Base-by-base conservation (phyloP, 2,329 filamentous ascomycete species). In the Xylaria sp. region DNA sequence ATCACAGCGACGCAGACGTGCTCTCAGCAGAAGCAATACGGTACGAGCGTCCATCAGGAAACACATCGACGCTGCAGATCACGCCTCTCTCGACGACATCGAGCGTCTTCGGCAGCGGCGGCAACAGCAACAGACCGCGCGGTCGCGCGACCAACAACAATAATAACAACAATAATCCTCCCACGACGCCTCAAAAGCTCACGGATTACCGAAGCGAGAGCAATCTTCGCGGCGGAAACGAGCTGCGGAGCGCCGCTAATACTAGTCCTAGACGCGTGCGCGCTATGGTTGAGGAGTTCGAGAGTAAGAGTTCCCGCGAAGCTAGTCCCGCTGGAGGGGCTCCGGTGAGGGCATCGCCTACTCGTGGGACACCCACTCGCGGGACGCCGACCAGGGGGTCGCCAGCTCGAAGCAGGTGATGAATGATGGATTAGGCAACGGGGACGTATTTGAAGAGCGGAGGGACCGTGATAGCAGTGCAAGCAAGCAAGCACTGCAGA, bases 271-370 rank as follows among this genome's bases (percentile, higher is more conserved):
- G 83, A 16, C 77, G 82, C 42, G 87, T 89, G 32, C 75, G 87
- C 55, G 81, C 83, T 54, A 87, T 89, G 85, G 86, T 89, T 47
- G 82, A 88, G 73, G 83, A 79, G 67, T 82, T 89, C 68, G 87
- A 89, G 81, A 82, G 77, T 40, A 76, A 78, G 63, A 86, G 82
- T 69, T 79, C 81, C 44, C 79, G 81, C 50, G 81, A 81, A 27
- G 76, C 72, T 4, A 87, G 84, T 79, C 83, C 75, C 6, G 70
- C 74, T 1, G 68, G 51, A 0, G 68, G 51, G 9, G 73, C 74
- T n/a, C 69, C 73, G 12, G 53, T 53, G 1, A 66, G 47, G 8
- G 58, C 27, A 5, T 32, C 64, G 8, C 35, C 61, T 18, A 35
- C 27, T 18, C 27, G 25, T n/a, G 50, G 25, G 27, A 32, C 16